These are phyloP conservation scores for Erodium chrysanthum DNA, from an alignment of 441 rosid genomes.

Conservation along the genomic window DNA sequence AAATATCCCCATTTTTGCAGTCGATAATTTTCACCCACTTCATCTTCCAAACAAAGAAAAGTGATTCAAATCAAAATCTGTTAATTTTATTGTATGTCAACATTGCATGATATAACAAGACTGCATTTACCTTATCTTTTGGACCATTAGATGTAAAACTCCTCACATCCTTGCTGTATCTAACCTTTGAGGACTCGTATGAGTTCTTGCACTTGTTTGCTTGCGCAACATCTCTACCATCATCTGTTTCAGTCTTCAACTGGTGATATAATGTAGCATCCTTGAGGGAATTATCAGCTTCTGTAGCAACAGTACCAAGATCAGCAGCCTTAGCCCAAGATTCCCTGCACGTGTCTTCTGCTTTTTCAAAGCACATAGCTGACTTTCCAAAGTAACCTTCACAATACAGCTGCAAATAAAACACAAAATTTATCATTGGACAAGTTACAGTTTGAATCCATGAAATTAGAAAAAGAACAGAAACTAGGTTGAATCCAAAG, in stretches of 20 bases:
- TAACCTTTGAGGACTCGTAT: background rate
- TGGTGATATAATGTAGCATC: slow-evolving; percentile 11
- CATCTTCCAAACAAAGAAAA: background rate
- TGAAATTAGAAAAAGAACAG: too few relatives aligned
- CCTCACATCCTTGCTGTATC: background rate
- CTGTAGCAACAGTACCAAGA: slow-evolving; percentile 31
- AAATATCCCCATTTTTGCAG: background rate
- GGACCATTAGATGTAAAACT: background rate
- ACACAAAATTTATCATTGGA: background rate
- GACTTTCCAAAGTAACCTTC: slow-evolving; percentile 41
- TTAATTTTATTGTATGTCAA: background rate
- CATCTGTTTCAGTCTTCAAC: background rate
- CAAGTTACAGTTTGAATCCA: background rate
- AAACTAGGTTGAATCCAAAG: too few relatives aligned
- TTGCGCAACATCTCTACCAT: background rate
- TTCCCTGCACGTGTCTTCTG: slow-evolving; percentile 32
- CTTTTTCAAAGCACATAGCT: slow-evolving; percentile 40
- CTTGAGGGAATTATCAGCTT: slow-evolving; percentile 25
- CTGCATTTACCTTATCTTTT: background rate
- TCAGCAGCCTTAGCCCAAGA: slow-evolving; percentile 32
- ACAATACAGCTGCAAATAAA: slow-evolving; percentile 30
- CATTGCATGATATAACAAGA: background rate
- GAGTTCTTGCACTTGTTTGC: background rate
- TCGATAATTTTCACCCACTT: background rate
- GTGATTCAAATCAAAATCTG: background rate